Evolutionary conservation across 352 stramenopile genomes (phyloP).

Genomic region (Pythium myriotylum): DNA sequence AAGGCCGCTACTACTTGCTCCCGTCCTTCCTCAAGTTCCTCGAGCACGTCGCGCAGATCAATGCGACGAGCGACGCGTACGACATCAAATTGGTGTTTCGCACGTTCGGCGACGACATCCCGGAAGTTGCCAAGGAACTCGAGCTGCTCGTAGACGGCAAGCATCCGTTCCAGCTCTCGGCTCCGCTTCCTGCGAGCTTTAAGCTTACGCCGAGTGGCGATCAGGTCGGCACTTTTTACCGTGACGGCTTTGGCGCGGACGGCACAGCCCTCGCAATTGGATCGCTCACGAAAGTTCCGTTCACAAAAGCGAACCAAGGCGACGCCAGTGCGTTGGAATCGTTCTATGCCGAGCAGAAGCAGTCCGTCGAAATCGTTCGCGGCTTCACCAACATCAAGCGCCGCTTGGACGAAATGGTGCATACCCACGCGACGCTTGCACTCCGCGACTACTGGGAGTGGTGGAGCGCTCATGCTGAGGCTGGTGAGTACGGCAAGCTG

Average conservation of each 20-base stretch:
- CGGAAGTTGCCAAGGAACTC: conserved; percentile 73
- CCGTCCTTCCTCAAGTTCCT: conserved; percentile 82
- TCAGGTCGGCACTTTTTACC: conserved; percentile 72
- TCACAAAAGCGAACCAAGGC: conserved; percentile 45
- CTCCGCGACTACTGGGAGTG: conserved; percentile 87
- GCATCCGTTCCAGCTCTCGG: conserved; percentile 52
- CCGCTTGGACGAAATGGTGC: conserved; percentile 34
- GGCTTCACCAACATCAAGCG: conserved; percentile 55
- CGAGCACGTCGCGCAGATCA: conserved; percentile 41
- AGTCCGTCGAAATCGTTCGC: conserved; percentile 49
- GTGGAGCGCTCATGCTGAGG: conserved; percentile 82
- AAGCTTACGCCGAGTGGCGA: conserved; percentile 40
- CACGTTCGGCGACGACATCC: conserved; percentile 82
- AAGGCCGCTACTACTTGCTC: conserved; percentile 82
- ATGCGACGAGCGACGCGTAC: conserved; percentile 20
- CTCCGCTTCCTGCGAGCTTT: conserved; percentile 48
- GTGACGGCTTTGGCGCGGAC: conserved; percentile 55
- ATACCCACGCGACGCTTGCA: conserved; percentile 46
- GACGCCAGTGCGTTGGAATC: conserved; percentile 27
- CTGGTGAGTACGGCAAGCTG: conserved; percentile 76
- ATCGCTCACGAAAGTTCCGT: conserved; percentile 62
- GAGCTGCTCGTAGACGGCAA: conserved; percentile 62
- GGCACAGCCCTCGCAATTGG: conserved; percentile 65
- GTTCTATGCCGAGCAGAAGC: conserved; percentile 40
- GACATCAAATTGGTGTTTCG: conserved; percentile 75